Conservation (phyloP, 1,284 basidiomycete species). For the Leucoagaricus sp. region DNA sequence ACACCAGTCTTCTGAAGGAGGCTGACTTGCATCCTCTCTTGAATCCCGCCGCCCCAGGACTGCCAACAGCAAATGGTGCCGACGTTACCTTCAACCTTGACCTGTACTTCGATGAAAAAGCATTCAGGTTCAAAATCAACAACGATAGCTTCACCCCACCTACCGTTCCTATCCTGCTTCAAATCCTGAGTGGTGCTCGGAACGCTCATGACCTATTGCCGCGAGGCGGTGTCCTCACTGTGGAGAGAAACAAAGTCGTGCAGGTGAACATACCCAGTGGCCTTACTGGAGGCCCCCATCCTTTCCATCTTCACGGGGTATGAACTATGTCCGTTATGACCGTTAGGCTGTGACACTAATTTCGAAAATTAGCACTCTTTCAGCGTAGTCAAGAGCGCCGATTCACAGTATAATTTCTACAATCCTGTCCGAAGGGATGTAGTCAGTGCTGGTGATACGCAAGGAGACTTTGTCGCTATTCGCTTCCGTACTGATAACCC, state of each 20-base stretch:
- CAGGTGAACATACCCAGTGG: slow-evolving; percentile 25
- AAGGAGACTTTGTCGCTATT: slow-evolving; percentile 33
- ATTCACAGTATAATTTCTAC: slow-evolving; percentile 15
- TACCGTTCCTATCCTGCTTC: slow-evolving; percentile 27
- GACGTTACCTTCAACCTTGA: slow-evolving; percentile 33
- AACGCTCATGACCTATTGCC: slow-evolving; percentile 37
- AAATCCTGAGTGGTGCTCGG: slow-evolving; percentile 44
- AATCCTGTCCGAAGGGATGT: slow-evolving; percentile 34
- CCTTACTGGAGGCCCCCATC: slow-evolving; percentile 32
- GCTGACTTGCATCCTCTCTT: slow-evolving; percentile 27
- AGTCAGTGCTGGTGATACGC: slow-evolving; percentile 29
- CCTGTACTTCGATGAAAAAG: slow-evolving; percentile 22
- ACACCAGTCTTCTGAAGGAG: slow-evolving; percentile 23
- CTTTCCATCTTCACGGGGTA: slow-evolving; percentile 39
- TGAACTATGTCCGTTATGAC: slow-evolving; percentile 1
- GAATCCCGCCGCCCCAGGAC: slow-evolving; percentile 29
- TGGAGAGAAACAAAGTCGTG: slow-evolving; percentile 22
- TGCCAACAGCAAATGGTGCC: slow-evolving; percentile 25
- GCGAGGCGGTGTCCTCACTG: slow-evolving; percentile 33
- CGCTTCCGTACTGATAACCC: slow-evolving; percentile 43
- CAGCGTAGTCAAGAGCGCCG: slow-evolving; percentile 31
- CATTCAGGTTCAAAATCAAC: slow-evolving; percentile 29
- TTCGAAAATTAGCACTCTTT: slow-evolving; percentile 31
- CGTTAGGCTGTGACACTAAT: neutral
- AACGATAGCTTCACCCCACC: slow-evolving; percentile 24